Evolutionary conservation across 352 stramenopile genomes (phyloP), one percentile per base, ranked within the genome.

Genomic region (Pseudoperonospora humuli): DNA sequence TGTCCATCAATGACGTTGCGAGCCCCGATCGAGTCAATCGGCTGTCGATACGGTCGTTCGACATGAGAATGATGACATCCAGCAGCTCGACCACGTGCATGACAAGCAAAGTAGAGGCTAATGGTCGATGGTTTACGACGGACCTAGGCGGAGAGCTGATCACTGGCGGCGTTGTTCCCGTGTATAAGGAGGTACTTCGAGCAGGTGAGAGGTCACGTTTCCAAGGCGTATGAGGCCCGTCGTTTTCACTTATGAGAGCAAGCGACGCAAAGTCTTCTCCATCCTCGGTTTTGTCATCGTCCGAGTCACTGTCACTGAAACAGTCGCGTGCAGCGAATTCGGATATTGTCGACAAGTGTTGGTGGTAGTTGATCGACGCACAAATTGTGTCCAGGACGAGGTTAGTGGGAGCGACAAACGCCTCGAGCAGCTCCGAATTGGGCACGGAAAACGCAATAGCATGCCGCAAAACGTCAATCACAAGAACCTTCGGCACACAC

Each of bases 281-380:
- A 25, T 61, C 45, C 19, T 70, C 66, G 14, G 34, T 32, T 15
- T 64, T 57, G 6, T 67, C 66, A 2, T 67, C 61, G 21, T 88
- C 75, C 0, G 70, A 84, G 40, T 87, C 76, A 28, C 64, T 80
- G 39, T 89, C 76, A 38, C 74, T 86, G 37, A 89, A 89, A 39
- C 76, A 84, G 45, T 81, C 72, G 1, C 74, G 72, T 3, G 71
- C 73, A 7, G 76, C 76, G 33, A 86, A 83, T 46, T 86, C 74
- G 0, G 62, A 72, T 40, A 89, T 89, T 1, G 74, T 86, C 4
- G 71, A 73, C 25, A 86, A 54, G 38, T 89, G 76, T 51, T 84
- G 74, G 24, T 85, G 71, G 21, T 86, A 89, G 41, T 86, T 86
- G 44, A 89, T 86, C 2, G 64, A 64, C 2, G 72, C 70, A 18